Conservation (phyloP, 176 grass and related monocot genomes). For the Aegilops sharonensis region DNA sequence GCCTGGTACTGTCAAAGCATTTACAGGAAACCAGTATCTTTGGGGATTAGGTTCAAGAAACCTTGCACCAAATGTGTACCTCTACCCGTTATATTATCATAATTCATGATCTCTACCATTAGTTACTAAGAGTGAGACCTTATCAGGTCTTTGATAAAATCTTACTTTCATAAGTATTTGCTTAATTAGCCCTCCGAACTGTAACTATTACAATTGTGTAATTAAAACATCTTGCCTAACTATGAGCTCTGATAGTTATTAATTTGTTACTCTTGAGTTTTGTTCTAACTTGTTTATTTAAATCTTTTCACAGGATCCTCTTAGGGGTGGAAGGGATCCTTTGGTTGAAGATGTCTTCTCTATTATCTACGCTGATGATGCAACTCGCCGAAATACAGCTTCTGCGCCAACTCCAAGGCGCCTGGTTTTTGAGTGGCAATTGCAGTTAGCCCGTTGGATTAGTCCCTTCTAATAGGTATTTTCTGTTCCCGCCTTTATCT, state of each 20-base stretch:
- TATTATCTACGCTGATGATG: slow-evolving; percentile 59
- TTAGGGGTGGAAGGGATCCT: slow-evolving; percentile 94
- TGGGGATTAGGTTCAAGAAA: background rate
- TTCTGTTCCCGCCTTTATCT: background rate
- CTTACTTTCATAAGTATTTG: background rate
- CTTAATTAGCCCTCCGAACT: background rate
- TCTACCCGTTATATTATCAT: background rate
- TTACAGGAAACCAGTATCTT: background rate
- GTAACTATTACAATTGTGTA: background rate
- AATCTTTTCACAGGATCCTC: slow-evolving; percentile 66
- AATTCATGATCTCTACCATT: background rate
- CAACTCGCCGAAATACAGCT: slow-evolving; percentile 42
- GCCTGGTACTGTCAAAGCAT: background rate
- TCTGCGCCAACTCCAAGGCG: slow-evolving; percentile 48
- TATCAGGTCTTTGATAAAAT: background rate
- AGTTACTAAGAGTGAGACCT: background rate
- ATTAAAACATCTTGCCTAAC: background rate
- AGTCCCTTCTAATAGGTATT: slow-evolving; percentile 85
- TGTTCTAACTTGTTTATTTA: slow-evolving; percentile 22
- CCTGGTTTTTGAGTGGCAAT: slow-evolving; percentile 81
- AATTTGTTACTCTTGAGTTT: background rate
- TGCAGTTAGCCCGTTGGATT: slow-evolving; percentile 77
- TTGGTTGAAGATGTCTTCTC: slow-evolving; percentile 78
- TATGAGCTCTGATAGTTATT: slow-evolving; percentile 19
- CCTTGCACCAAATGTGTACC: background rate